Base-by-base conservation (phyloP, 495 filamentous ascomycete species). In the Aspergillus nidulans region DNA sequence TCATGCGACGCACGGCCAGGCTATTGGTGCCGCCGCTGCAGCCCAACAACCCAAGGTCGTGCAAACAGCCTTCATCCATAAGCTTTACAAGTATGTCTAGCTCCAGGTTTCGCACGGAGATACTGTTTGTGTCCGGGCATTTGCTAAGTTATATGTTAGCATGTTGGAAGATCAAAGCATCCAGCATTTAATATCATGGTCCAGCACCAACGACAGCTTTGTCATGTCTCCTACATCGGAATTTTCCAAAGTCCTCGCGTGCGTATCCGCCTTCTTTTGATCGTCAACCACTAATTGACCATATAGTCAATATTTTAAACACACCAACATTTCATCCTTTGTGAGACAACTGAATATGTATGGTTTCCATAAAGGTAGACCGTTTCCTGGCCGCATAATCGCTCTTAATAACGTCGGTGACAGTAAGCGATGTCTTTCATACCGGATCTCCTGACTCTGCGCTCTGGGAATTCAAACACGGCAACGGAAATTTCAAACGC, bases 271-370 rank as follows among this genome's bases (percentile, higher is more conserved):
- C 25, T 8, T 30, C 52, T 64, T 42, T 42, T 26, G 26, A 40
- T 32, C 45, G 21, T 23, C 49, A 30, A 46, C 42, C 32, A 52
- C 70, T 74, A 63, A 75, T 52, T 20, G 23, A 42, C 60, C 16
- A 32, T 36, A 43, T 64, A 87, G 85, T 53, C 84, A 95, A 84
- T 98, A 98, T 69, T 98, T 98, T 71, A 98, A 98, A 67, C 94
- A 98, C 69, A 98, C 94, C 55, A 98, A 98, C 66, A 95, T 97
- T 51, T 97, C 94, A 4, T 98, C 94, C 9, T 98, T 98, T 67
- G 94, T 98, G 32, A 84, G 94, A 45, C 94, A 98, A 72, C 77
- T 98, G 50, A 98, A 98, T 67, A 98, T 98, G 94, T 98, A 98
- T 63, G 94, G 94, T 2, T 98, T 98, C 75, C 94, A 98, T 72